A percentile compares a stretch with the other conserved stretches of the same genome.
Evolutionary conservation across 768 basidiomycete species (phyloP).

Genomic region (Boletus tomentosulus): DNA sequence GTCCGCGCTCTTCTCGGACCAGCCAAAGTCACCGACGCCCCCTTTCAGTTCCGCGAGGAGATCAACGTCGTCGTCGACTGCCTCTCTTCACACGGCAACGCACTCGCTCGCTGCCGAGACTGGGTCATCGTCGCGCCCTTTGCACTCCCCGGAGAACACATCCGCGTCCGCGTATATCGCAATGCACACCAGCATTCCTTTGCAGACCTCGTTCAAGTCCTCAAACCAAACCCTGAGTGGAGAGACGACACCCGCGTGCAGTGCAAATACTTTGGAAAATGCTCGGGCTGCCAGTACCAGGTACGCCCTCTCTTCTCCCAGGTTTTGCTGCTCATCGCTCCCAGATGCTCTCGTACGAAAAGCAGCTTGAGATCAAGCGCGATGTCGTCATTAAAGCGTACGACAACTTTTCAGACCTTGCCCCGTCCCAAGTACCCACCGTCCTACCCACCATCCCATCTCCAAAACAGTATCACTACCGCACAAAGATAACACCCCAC

Average conservation of each 20-base stretch:
- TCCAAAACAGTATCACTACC: constrained; percentile 85
- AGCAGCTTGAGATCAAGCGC: constrained; percentile 83
- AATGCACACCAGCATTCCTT: constrained; percentile 68
- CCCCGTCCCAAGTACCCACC: constrained; percentile 51
- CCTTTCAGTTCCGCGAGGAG: constrained; percentile 56
- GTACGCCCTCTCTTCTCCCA: constrained; percentile 19
- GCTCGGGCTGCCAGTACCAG: constrained; percentile 95
- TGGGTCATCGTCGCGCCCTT: constrained; percentile 89
- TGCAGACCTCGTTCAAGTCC: constrained; percentile 67
- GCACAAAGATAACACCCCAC: constrained; percentile 97
- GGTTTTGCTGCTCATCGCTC: background rate
- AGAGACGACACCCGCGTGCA: constrained; percentile 62
- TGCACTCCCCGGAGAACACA: constrained; percentile 76
- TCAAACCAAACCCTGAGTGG: constrained; percentile 57
- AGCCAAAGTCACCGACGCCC: constrained; percentile 38
- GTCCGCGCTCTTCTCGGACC: constrained; percentile 61
- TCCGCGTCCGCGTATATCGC: constrained; percentile 69
- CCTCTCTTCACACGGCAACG: constrained; percentile 63
- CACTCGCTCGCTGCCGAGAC: constrained; percentile 53
- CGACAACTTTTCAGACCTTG: constrained; percentile 69
- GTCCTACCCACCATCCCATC: constrained; percentile 78
- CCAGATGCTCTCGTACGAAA: constrained; percentile 84
- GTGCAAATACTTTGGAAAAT: constrained; percentile 86
- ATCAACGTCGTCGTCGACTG: constrained; percentile 61
- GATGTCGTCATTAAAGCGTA: constrained; percentile 83